phyloP scores from a whole-genome alignment of 192 early-diverging fungal genomes.

The Jimgerdemannia flammicorona region DNA sequence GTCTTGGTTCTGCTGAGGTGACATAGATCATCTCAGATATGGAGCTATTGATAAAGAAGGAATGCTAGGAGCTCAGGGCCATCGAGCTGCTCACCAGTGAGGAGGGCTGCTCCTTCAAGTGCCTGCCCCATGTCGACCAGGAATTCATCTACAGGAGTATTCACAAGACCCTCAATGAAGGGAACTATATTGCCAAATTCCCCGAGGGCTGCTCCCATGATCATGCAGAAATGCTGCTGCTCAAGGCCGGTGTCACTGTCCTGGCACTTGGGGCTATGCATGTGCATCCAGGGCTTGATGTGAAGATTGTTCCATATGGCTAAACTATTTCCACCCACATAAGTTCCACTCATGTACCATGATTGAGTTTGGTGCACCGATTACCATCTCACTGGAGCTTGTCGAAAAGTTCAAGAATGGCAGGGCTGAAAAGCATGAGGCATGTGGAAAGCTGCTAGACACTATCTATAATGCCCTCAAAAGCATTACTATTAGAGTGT shows the following conservation, averaged over 20 bases:
- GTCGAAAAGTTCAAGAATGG: no score
- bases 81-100: constrained; percentile 55
- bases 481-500: constrained; percentile 88
- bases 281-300: constrained; percentile 75
- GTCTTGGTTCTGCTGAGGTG: constrained; percentile 61
- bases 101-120: constrained; percentile 60
- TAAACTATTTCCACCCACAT: constrained; percentile 97
- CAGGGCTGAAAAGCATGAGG: constrained; percentile 87
- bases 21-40: constrained; percentile 80
- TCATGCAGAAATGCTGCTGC: constrained; percentile 89
- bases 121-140: no score
- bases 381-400: constrained; percentile 71
- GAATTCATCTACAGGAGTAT: constrained; percentile 82
- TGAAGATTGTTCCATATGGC: constrained; percentile 91
- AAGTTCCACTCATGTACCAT: constrained; percentile 95
- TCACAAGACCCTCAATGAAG: constrained; percentile 67
- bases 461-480: constrained; percentile 76
- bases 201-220: constrained; percentile 99
- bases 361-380: constrained; percentile 92
- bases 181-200: constrained; percentile 89
- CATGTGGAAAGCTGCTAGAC: constrained; percentile 77
- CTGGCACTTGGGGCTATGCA: constrained; percentile 91
- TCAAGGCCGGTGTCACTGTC: constrained; percentile 86
- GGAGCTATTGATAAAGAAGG: constrained; percentile 66
- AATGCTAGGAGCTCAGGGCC: constrained; percentile 70